Evolutionary conservation across 2,329 filamentous ascomycete species (phyloP), one percentile per base, ranked within the genome.

Genomic region (Nemania abortiva): DNA sequence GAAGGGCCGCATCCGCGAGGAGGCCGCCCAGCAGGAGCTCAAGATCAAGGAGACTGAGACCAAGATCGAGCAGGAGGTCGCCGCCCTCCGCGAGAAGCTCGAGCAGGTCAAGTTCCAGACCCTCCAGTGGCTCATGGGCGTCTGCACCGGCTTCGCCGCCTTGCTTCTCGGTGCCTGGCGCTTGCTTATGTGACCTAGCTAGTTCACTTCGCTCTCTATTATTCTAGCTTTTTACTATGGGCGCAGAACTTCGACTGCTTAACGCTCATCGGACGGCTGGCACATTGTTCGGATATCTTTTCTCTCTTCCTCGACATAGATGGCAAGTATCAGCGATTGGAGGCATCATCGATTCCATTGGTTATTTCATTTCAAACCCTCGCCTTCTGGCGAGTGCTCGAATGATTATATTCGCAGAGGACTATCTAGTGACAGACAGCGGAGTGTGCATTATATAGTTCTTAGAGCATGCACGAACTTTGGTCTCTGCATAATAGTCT

Each of bases 21-120:
- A 99, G 85, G 94, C 95, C 20, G 97, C 97, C 74, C 92, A 92
- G 66, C 96, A 98, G 83, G 96, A 99, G 82, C 89, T 99, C 82
- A 97, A 97, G 85, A 94, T 99, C 77, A 98, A 97, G 85, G 96
- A 99, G 87, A 98, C 96, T 13, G 96, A 99, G 84, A 97, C 95
- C 66, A 91, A 97, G 82, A 98, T 99, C 77, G 96, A 99, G 85
- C 95, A 98, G 83, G 96, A 98, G 85, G 94, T 96, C 63, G 95
- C 95, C 49, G 92, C 92, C 37, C 81, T 99, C 78, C 86, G 94
- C 74, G 96, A 98, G 85, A 91, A 97, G 83, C 86, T 99, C 56
- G 96, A 99, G 84, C 92, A 94, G 74, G 96, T 99, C 81, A 99
- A 99, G 86, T 98, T 98, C 82, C 94, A 94, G 79, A 98, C 96